phyloP scores from a whole-genome alignment of 768 basidiomycete genomes.

The Paxillus involutus region DNA sequence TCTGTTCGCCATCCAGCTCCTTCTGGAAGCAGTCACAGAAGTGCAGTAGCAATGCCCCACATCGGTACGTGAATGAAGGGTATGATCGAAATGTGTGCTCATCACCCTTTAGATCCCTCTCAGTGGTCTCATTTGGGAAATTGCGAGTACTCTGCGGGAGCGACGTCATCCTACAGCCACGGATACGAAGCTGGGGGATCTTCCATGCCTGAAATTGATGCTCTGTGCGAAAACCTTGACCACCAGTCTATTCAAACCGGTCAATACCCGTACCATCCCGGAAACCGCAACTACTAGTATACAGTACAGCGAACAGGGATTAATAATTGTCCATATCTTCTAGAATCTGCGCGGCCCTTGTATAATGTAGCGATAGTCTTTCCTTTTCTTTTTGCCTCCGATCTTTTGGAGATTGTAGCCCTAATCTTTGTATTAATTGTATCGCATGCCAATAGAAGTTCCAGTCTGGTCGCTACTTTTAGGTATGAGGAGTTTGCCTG shows the following conservation, averaged over 20 bases:
- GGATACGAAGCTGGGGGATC: not conserved
- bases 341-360: not conserved
- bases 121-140: not conserved
- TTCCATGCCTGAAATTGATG: not conserved
- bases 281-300: not conserved
- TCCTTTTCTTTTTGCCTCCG: not conserved
- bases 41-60: not conserved
- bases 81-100: not conserved
- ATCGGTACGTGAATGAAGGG: slow-evolving; percentile 1
- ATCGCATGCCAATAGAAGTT: not conserved
- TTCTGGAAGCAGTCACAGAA: not conserved
- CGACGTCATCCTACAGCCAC: not conserved
- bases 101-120: slow-evolving; percentile 3
- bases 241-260: not conserved
- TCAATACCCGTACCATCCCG: not conserved
- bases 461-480: not conserved
- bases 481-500: not conserved
- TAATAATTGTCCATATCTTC: not conserved
- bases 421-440: not conserved
- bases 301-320: not conserved
- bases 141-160: not conserved
- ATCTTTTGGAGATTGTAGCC: slow-evolving; percentile 8
- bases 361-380: not conserved
- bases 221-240: not conserved
- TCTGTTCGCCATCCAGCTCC: no score